Evolutionary conservation across 345 rosid genomes (phyloP), one percentile per base, ranked within the genome.

Genomic region (Sisymbrium altissimum): DNA sequence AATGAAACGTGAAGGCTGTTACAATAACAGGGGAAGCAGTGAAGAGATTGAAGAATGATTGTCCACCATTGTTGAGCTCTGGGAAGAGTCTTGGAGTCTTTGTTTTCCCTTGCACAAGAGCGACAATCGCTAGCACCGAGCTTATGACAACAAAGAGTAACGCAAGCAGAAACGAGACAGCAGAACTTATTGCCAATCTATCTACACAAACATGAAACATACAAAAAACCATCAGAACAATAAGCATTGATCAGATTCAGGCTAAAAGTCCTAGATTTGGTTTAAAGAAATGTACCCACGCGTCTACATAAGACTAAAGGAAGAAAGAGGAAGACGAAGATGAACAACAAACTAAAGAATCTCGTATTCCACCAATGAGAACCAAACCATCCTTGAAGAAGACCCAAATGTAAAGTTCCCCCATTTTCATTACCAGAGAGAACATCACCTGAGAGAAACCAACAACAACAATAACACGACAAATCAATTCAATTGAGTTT

Each of bases 21-120:
- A 94, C 95, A 12, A 91, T 87, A n/a, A 91, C 89, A 0, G 98
- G 98, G 29, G 89, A 93, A 30, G 93, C 92, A 19, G 96, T 89
- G 83, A 94, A 89, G 58, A 94, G 96, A 32, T 85, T 75, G 5
- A 89, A 88, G 83, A 91, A 82, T 0, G 95, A 87, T 46, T 80
- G 58, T 64, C 68, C 69, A 56, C 68, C 68, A 62, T 79, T 58
- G 66, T 80, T 83, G 40, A 93, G 57, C 3, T 74, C 45, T 0
- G 98, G 98, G 13, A 94, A 79, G 53, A 87, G 60, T 78, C 88
- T 86, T 4, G 89, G 93, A 61, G 7, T 84, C 45, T 88, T 82
- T 1, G 96, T 75, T 76, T 78, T 82, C 38, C 97, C 97, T 74
- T 87, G 76, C 7, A 89, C 6, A 0, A 91, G 80, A 5, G 92